Conservation (phyloP, 176 grass and related monocot genomes). For the Bonia amplexicaulis region DNA sequence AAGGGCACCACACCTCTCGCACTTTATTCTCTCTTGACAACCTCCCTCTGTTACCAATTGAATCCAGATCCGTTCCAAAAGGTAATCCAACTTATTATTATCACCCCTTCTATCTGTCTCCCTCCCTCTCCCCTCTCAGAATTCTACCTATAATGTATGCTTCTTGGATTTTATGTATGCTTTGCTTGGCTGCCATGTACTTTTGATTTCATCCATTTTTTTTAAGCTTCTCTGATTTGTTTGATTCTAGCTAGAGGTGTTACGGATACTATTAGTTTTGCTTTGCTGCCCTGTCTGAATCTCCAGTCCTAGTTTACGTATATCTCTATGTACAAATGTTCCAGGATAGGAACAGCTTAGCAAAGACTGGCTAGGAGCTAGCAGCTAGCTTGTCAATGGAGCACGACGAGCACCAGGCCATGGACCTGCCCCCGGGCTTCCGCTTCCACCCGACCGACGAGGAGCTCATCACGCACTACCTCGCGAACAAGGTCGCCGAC, state of each 20-base stretch:
- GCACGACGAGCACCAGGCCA: slow-evolving; percentile 33
- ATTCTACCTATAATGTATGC: background rate
- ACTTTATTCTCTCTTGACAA: slow-evolving; percentile 24
- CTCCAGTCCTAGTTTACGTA: background rate
- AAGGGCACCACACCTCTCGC: slow-evolving; percentile 19
- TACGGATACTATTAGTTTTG: background rate
- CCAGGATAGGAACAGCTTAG: background rate
- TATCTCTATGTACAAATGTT: slow-evolving; percentile 16
- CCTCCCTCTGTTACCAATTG: background rate
- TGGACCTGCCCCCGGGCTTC: slow-evolving; percentile 72
- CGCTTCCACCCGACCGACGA: slow-evolving; percentile 77
- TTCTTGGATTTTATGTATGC: background rate
- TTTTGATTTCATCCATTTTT: background rate
- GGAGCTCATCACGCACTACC: slow-evolving; percentile 86
- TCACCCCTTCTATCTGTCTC: background rate
- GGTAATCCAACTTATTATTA: slow-evolving; percentile 20
- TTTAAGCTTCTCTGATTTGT: background rate
- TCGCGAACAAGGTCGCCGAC: slow-evolving; percentile 57
- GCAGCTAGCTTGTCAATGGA: slow-evolving; percentile 4
- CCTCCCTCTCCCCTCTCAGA: background rate
- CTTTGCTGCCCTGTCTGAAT: background rate
- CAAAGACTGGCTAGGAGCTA: background rate
- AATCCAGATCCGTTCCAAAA: slow-evolving; percentile 14
- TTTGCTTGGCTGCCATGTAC: background rate
- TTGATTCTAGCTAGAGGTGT: background rate